Conservation (phyloP, 345 rosid species). For the Gossypium rotundifolium region DNA sequence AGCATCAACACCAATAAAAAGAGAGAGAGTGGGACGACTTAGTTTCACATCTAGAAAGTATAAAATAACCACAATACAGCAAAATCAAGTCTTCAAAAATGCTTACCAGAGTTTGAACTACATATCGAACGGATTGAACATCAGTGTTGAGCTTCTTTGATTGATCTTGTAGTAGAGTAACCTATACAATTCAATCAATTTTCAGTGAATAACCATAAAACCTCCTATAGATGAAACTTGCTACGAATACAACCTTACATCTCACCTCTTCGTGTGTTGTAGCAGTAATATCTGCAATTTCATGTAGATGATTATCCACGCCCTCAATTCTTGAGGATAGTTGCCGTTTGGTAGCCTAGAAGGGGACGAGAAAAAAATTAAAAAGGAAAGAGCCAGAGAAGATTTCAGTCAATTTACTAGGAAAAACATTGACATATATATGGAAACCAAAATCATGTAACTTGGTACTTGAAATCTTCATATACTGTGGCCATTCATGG, state of each 20-base stretch:
- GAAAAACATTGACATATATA: neutral
- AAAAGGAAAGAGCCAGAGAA: neutral
- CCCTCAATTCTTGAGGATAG: conserved; percentile 51
- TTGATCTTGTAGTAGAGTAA: conserved; percentile 41
- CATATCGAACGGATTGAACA: conserved; percentile 48
- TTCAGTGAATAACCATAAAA: conserved; percentile 12
- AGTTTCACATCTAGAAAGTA: conserved; percentile 4
- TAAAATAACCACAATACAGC: neutral
- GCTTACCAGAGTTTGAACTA: conserved; percentile 71
- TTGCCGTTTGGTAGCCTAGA: conserved; percentile 58
- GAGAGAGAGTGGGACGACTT: neutral
- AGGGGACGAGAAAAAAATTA: neutral
- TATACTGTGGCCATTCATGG: neutral
- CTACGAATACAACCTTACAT: conserved; percentile 4
- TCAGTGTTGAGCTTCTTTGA: conserved; percentile 29
- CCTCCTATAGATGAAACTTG: conserved; percentile 1
- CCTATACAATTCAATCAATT: conserved; percentile 34
- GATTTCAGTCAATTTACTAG: neutral
- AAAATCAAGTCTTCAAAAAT: conserved; percentile 8
- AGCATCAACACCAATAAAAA: neutral
- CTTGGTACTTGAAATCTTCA: neutral
- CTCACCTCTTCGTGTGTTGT: conserved; percentile 62
- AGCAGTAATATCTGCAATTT: conserved; percentile 45
- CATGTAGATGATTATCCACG: conserved; percentile 47
- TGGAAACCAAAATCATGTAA: neutral